Percentiles rank a stretch among this genome's conserved stretches.
Evolutionary conservation across 2,329 filamentous ascomycete species (phyloP).

Genomic region (Tolypocladium tropicale): DNA sequence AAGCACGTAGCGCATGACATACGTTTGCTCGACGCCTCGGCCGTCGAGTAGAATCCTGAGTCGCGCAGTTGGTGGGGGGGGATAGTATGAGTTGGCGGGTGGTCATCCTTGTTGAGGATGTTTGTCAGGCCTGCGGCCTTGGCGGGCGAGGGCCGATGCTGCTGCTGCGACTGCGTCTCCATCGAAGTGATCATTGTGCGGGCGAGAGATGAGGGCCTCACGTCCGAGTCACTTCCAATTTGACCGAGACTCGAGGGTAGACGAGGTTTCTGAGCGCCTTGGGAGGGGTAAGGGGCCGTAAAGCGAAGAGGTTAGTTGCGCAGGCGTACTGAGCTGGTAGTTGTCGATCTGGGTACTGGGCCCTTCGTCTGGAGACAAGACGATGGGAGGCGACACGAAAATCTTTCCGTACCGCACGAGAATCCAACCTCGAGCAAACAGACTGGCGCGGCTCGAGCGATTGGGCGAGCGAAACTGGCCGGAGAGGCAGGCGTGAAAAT

Average conservation of each 20-base stretch:
- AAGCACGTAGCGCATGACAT: constrained; percentile 9
- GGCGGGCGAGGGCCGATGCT: constrained; percentile 8
- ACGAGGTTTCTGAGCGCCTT: neutral
- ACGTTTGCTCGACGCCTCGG: constrained; percentile 33
- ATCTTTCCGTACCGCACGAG: neutral
- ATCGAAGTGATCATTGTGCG: constrained; percentile 5
- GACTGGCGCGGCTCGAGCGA: neutral
- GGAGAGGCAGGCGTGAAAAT: neutral
- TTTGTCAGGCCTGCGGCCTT: constrained; percentile 27
- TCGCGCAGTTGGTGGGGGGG: constrained; percentile 25
- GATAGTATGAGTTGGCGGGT: constrained; percentile 13
- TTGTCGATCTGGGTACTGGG: neutral
- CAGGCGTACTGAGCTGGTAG: neutral
- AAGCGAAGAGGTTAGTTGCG: neutral
- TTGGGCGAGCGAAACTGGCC: neutral
- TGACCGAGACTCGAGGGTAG: neutral
- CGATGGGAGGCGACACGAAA: neutral
- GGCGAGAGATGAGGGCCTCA: neutral
- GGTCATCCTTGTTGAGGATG: constrained; percentile 27
- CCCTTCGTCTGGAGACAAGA: neutral
- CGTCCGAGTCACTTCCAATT: neutral
- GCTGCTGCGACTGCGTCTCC: constrained; percentile 9
- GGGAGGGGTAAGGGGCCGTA: neutral
- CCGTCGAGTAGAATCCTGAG: constrained; percentile 33
- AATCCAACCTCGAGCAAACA: constrained; percentile 2